phyloP scores from a whole-genome alignment of 805 yeast genomes.

The Allodekkera sacchari region DNA sequence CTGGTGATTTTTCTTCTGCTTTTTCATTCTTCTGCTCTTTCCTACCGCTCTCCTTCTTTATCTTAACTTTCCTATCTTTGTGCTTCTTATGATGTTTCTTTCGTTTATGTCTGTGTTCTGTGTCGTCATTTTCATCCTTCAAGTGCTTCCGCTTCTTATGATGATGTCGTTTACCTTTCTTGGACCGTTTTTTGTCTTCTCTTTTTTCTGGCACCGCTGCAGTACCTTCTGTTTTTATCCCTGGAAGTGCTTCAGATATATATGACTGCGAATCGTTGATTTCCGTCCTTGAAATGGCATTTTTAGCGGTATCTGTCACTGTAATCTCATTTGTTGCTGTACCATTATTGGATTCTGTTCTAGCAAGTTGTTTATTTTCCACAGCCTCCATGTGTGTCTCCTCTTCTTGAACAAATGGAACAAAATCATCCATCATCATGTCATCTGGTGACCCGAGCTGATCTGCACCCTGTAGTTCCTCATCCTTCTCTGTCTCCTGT shows the following conservation, averaged over 20 bases:
- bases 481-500: too few species aligned
- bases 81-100: constrained; percentile 2
- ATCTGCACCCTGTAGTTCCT: too few species aligned
- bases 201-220: constrained; percentile 3
- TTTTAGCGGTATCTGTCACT: too few species aligned
- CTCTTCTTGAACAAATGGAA: too few species aligned
- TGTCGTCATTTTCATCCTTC: constrained; percentile 3
- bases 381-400: too few species aligned
- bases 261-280: too few species aligned
- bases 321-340: too few species aligned
- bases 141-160: constrained; percentile 3
- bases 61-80: background rate
- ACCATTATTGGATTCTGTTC: too few species aligned
- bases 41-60: constrained; percentile 1
- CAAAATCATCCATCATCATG: too few species aligned
- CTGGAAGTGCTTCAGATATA: constrained; percentile 12
- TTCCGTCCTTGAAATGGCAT: too few species aligned
- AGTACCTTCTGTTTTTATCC: constrained; percentile 13
- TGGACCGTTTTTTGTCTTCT: constrained; percentile 2
- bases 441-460: too few species aligned
- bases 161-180: constrained; percentile 3
- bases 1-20: constrained; percentile 8
- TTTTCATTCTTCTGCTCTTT: constrained; percentile 7
- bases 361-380: too few species aligned
- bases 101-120: constrained; percentile 4